These are phyloP conservation scores for Ricinus communis DNA, from an alignment of 345 rosid species.

Conservation along the genomic window DNA sequence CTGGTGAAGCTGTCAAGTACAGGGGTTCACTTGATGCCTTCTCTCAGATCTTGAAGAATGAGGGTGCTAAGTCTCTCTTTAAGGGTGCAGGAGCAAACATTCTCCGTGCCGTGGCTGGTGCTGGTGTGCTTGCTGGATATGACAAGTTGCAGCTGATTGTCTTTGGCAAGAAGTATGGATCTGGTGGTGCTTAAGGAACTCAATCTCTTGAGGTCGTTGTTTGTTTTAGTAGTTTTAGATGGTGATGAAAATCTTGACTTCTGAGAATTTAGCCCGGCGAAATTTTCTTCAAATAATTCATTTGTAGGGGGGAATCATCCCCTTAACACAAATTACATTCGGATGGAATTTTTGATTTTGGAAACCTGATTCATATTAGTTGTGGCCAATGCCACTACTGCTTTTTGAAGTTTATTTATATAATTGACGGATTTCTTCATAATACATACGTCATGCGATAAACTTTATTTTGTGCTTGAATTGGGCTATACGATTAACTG, in stretches of 20 bases:
- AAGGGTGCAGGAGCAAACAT: slow-evolving; percentile 45
- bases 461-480: no score
- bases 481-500: no score
- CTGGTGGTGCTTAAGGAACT: slow-evolving; percentile 29
- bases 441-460: no score
- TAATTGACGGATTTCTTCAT: not conserved
- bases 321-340: slow-evolving; percentile 25
- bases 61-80: slow-evolving; percentile 39
- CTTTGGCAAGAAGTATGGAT: slow-evolving; percentile 37
- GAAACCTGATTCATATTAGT: slow-evolving; percentile 10
- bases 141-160: slow-evolving; percentile 41
- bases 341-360: slow-evolving; percentile 28
- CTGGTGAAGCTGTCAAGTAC: slow-evolving; percentile 43
- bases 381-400: slow-evolving; percentile 9
- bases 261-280: slow-evolving; percentile 34
- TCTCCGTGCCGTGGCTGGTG: slow-evolving; percentile 39
- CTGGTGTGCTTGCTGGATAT: slow-evolving; percentile 40
- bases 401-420: slow-evolving; percentile 6
- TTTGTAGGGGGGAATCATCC: slow-evolving; percentile 25
- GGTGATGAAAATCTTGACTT: slow-evolving; percentile 51
- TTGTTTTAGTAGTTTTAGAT: slow-evolving; percentile 38
- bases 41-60: slow-evolving; percentile 35
- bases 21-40: slow-evolving; percentile 33
- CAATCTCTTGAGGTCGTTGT: not conserved
- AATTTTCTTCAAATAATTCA: slow-evolving; percentile 44